Percentiles rank a stretch among this genome's conserved stretches.
phyloP scores from a whole-genome alignment of 2,329 filamentous ascomycete genomes.

The Colletotrichum siamense region DNA sequence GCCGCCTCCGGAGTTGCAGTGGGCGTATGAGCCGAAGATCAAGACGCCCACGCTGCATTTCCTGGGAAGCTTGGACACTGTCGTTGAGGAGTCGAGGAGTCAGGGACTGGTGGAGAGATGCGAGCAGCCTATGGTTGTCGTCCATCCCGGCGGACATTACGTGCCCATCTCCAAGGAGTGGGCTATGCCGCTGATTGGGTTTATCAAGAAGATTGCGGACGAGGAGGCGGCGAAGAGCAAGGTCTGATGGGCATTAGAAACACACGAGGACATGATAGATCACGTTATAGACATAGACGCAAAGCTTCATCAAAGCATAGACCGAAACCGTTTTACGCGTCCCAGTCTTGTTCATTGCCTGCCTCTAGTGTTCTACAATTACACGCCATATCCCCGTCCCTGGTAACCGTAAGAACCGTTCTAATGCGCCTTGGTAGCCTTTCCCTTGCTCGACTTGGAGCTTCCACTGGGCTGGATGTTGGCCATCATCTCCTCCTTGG shows the following conservation, averaged over 20 bases:
- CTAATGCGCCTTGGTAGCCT: conserved; percentile 42
- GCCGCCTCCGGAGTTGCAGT: conserved; percentile 64
- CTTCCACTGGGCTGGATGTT: conserved; percentile 76
- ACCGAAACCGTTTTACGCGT: conserved; percentile 16
- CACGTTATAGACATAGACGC: conserved; percentile 15
- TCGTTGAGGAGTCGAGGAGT: conserved; percentile 81
- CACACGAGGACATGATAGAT: not conserved
- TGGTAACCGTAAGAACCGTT: not conserved
- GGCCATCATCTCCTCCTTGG: conserved; percentile 99
- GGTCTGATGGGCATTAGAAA: conserved; percentile 18
- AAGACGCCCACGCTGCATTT: conserved; percentile 81
- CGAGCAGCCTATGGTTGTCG: conserved; percentile 57
- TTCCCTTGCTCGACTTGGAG: conserved; percentile 39
- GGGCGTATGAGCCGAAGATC: conserved; percentile 75
- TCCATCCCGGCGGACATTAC: conserved; percentile 90
- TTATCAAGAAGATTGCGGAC: conserved; percentile 57
- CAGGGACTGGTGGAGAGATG: conserved; percentile 70
- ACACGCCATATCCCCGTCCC: conserved; percentile 9
- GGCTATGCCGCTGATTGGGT: conserved; percentile 76
- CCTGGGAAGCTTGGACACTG: conserved; percentile 82
- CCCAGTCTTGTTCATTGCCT: conserved; percentile 18
- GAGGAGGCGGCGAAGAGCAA: conserved; percentile 23
- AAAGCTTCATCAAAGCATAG: conserved; percentile 9
- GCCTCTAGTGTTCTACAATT: conserved; percentile 24
- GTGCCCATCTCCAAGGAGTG: conserved; percentile 84